phyloP scores from a whole-genome alignment of 1,284 basidiomycete species.

The Papiliotrema laurentii region DNA sequence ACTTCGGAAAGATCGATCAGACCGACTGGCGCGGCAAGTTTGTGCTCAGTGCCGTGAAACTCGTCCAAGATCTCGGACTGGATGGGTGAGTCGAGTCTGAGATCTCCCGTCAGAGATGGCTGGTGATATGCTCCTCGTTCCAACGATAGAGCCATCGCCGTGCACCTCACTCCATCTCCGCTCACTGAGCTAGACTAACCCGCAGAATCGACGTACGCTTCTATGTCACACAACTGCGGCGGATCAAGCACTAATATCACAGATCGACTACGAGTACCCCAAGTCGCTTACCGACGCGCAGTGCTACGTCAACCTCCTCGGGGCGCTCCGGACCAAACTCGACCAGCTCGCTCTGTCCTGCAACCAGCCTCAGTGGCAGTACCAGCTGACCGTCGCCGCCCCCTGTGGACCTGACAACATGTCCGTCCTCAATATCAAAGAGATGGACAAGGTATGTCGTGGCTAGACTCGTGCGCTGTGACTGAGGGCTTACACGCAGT shows the following conservation, averaged over 20 bases:
- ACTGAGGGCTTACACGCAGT: constrained; percentile 9
- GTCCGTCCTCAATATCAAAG: constrained; percentile 59
- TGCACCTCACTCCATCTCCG: neutral
- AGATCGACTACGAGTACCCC: constrained; percentile 54
- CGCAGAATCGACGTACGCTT: constrained; percentile 59
- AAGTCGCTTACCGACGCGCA: constrained; percentile 48
- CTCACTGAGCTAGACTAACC: neutral
- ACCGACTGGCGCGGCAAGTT: constrained; percentile 61
- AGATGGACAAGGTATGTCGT: constrained; percentile 59
- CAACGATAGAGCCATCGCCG: no score
- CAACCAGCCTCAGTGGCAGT: constrained; percentile 38
- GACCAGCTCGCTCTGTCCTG: constrained; percentile 43
- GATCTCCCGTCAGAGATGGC: constrained; percentile 9
- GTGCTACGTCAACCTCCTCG: constrained; percentile 51
- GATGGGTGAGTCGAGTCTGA: constrained; percentile 61
- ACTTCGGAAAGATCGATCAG: constrained; percentile 55
- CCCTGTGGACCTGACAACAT: constrained; percentile 73
- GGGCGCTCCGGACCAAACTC: constrained; percentile 48
- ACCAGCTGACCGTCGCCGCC: constrained; percentile 61
- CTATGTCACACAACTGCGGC: constrained; percentile 29
- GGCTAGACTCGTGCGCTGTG: neutral
- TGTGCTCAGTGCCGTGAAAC: constrained; percentile 62
- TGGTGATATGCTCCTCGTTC: neutral
- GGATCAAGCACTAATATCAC: neutral
- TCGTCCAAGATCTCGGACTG: constrained; percentile 81